phyloP scores from a whole-genome alignment of 1,139 yeast species.

The Yamadazyma epiphylla region DNA sequence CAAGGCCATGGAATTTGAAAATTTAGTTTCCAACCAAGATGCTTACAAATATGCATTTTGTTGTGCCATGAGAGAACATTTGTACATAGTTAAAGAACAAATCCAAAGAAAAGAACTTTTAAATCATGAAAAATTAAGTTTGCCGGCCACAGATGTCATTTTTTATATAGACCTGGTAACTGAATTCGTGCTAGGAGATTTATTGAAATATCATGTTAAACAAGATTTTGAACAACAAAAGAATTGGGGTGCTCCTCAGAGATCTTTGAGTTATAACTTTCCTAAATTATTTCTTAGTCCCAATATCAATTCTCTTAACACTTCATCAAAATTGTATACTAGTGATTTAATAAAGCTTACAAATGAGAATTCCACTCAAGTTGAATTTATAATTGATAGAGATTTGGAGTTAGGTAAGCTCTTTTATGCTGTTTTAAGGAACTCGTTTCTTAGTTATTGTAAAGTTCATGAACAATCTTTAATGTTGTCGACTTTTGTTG shows the following conservation, averaged over 20 bases:
- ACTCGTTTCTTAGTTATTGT: conserved; percentile 10
- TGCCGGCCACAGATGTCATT: conserved; percentile 8
- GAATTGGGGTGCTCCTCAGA: conserved; percentile 11
- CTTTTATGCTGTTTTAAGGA: conserved; percentile 15
- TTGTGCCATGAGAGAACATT: conserved; percentile 11
- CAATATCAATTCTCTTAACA: conserved; percentile 7
- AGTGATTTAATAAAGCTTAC: conserved; percentile 9
- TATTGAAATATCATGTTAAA: conserved; percentile 8
- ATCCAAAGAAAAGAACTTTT: conserved; percentile 4
- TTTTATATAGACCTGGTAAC: conserved; percentile 12
- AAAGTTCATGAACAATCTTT: conserved; percentile 3
- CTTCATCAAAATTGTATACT: conserved; percentile 11
- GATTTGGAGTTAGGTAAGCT: conserved; percentile 15
- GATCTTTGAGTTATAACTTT: conserved; percentile 8
- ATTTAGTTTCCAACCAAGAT: conserved; percentile 7
- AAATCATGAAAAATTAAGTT: conserved; percentile 1
- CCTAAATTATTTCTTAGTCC: conserved; percentile 17
- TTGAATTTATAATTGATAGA: conserved; percentile 5
- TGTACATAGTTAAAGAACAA: conserved; percentile 8
- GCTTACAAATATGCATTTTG: conserved; percentile 14
- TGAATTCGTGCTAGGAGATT: conserved; percentile 8
- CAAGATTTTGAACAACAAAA: conserved; percentile 8
- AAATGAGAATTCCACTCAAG: neutral
- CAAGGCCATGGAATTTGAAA: conserved; percentile 6
- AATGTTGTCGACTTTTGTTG: conserved; percentile 8